These are phyloP conservation scores for Xylaria sp. DNA, from an alignment of 2,329 filamentous ascomycete genomes.

Conservation along the genomic window DNA sequence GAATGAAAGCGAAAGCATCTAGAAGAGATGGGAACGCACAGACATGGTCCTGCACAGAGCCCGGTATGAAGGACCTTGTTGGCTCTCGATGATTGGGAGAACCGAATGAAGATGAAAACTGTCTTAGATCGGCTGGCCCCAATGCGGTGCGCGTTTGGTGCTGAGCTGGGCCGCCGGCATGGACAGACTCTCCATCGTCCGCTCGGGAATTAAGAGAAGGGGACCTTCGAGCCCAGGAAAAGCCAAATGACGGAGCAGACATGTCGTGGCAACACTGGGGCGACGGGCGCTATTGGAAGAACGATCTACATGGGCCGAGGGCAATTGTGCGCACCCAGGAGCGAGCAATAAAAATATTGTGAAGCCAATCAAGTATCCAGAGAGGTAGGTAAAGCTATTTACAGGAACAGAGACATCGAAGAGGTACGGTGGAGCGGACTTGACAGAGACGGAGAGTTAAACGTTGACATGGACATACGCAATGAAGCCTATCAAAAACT, in stretches of 20 bases:
- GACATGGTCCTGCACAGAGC: constrained; percentile 68
- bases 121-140: constrained; percentile 41
- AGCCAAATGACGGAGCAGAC: constrained; percentile 60
- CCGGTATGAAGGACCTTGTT: constrained; percentile 77
- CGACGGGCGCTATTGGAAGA: background rate
- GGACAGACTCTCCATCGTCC: constrained; percentile 49
- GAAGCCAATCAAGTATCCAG: constrained; percentile 3
- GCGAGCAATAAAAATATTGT: background rate
- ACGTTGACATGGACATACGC: constrained; percentile 5
- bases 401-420: constrained; percentile 23
- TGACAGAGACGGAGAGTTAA: constrained; percentile 1
- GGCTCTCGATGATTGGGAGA: constrained; percentile 68
- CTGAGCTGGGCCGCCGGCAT: constrained; percentile 43
- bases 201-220: constrained; percentile 49
- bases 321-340: constrained; percentile 1
- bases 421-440: constrained; percentile 10
- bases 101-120: constrained; percentile 52
- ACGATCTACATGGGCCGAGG: constrained; percentile 19
- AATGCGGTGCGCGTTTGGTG: constrained; percentile 36
- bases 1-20: background rate
- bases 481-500: constrained; percentile 15
- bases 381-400: constrained; percentile 13
- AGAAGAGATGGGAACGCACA: constrained; percentile 56
- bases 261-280: constrained; percentile 48
- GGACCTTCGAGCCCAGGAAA: constrained; percentile 62